phyloP scores from a whole-genome alignment of 2,329 filamentous ascomycete species.

The Neofusicoccum sp. region DNA sequence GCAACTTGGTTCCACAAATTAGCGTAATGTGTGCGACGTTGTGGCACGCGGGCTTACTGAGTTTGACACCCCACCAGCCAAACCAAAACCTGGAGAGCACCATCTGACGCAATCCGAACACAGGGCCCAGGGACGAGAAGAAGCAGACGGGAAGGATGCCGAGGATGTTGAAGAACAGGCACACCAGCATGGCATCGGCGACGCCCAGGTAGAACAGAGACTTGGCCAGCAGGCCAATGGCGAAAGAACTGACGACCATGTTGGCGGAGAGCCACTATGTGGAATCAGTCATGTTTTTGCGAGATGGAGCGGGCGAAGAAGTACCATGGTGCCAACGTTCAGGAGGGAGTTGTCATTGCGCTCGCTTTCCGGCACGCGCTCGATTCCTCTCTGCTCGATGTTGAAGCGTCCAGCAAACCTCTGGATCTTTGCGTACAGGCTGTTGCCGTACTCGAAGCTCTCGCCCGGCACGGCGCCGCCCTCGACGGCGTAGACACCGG shows the following conservation, averaged over 20 bases:
- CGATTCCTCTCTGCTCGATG: slow-evolving; percentile 75
- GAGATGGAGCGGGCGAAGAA: slow-evolving; percentile 27
- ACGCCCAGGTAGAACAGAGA: slow-evolving; percentile 72
- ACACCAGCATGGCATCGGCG: slow-evolving; percentile 70
- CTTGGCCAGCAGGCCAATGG: slow-evolving; percentile 72
- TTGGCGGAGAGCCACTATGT: slow-evolving; percentile 74
- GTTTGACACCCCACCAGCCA: slow-evolving; percentile 69
- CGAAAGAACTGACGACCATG: slow-evolving; percentile 76
- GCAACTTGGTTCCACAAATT: slow-evolving; percentile 53
- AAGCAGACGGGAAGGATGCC: slow-evolving; percentile 73
- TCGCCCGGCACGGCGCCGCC: slow-evolving; percentile 59
- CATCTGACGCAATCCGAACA: slow-evolving; percentile 77
- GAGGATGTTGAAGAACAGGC: slow-evolving; percentile 75
- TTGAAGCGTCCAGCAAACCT: slow-evolving; percentile 65
- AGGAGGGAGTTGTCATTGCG: slow-evolving; percentile 64
- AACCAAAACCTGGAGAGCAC: slow-evolving; percentile 79
- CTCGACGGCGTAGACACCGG: slow-evolving; percentile 33
- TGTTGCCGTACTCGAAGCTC: slow-evolving; percentile 60
- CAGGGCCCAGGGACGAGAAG: slow-evolving; percentile 76
- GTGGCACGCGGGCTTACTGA: slow-evolving; percentile 54
- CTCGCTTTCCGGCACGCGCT: slow-evolving; percentile 72
- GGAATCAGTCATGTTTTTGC: slow-evolving; percentile 1
- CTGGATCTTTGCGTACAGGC: slow-evolving; percentile 61
- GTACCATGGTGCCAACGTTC: slow-evolving; percentile 73
- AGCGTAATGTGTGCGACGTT: neutral